Percentiles rank a stretch among this genome's conserved stretches.
These are phyloP conservation scores for Beauveria sp. DNA, from an alignment of 2,329 filamentous ascomycete genomes.

Conservation along the genomic window DNA sequence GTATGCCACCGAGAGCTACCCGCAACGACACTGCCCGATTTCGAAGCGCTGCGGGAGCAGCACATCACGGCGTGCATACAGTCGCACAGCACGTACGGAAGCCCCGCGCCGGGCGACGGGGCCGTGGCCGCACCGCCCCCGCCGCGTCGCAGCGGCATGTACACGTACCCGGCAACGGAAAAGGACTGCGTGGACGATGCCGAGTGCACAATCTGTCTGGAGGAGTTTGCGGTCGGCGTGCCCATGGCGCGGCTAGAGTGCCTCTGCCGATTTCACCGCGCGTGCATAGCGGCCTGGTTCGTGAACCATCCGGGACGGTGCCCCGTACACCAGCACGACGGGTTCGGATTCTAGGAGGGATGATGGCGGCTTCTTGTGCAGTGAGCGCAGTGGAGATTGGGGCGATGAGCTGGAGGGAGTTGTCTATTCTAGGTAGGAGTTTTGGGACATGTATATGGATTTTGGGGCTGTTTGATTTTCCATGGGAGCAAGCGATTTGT, in stretches of 20 bases:
- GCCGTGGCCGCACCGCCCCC: slow-evolving; percentile 21
- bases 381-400: neutral
- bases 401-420: neutral
- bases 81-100: slow-evolving; percentile 43
- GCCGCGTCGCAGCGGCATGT: slow-evolving; percentile 50
- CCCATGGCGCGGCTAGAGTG: slow-evolving; percentile 61
- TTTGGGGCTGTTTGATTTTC: neutral
- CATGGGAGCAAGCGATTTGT: slow-evolving; percentile 4
- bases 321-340: slow-evolving; percentile 58
- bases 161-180: slow-evolving; percentile 56
- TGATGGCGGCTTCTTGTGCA: neutral
- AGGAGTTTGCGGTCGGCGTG: slow-evolving; percentile 56
- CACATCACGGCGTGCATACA: slow-evolving; percentile 54
- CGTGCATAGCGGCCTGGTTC: slow-evolving; percentile 57
- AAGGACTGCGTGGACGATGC: slow-evolving; percentile 62
- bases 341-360: slow-evolving; percentile 40
- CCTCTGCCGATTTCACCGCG: slow-evolving; percentile 55
- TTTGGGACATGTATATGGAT: neutral
- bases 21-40: slow-evolving; percentile 43
- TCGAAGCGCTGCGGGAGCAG: slow-evolving; percentile 45
- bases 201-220: slow-evolving; percentile 61
- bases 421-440: neutral
- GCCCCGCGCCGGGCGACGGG: slow-evolving; percentile 22
- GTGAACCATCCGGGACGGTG: slow-evolving; percentile 54
- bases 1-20: slow-evolving; percentile 68